Percentiles rank a stretch among this genome's conserved stretches.
phyloP scores from a whole-genome alignment of 1,284 basidiomycete genomes.

The Apiotrichum laibachii region DNA sequence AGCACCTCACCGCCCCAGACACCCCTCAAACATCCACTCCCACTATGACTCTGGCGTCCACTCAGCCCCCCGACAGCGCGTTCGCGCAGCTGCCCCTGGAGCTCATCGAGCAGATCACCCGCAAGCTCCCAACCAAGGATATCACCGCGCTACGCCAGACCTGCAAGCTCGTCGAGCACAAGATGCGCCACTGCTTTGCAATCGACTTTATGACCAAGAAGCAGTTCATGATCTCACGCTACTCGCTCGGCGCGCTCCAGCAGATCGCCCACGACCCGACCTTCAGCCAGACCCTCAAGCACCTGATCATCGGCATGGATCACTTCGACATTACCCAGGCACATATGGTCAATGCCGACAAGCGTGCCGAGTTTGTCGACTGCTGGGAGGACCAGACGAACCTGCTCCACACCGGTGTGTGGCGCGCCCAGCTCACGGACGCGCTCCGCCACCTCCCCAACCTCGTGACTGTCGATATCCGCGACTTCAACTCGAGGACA shows the following conservation, averaged over 20 bases:
- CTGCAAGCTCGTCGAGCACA: constrained; percentile 14
- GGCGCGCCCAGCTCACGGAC: constrained; percentile 3
- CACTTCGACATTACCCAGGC: not conserved
- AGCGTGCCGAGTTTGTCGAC: not conserved
- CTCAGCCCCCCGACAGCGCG: not conserved
- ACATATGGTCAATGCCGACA: not conserved
- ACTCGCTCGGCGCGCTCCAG: constrained; percentile 10
- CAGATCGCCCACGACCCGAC: constrained; percentile 11
- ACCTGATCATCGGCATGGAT: constrained; percentile 14
- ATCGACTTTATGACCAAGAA: constrained; percentile 19
- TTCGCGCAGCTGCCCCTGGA: constrained; percentile 17
- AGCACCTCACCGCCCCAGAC: too few relatives aligned
- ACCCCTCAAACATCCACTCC: too few relatives aligned
- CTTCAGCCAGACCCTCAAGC: constrained; percentile 7
- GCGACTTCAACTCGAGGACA: constrained; percentile 43
- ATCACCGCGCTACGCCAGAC: constrained; percentile 11
- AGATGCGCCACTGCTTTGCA: constrained; percentile 8
- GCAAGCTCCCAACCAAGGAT: constrained; percentile 10
- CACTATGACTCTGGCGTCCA: too few relatives aligned
- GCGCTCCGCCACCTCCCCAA: constrained; percentile 5
- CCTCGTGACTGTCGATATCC: constrained; percentile 55
- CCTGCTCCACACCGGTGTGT: constrained; percentile 4
- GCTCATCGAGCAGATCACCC: constrained; percentile 12
- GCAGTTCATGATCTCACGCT: constrained; percentile 20
- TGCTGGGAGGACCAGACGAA: constrained; percentile 7